Conservation (phyloP, 2,329 filamentous ascomycete species). For the Escovopsis sp. region DNA sequence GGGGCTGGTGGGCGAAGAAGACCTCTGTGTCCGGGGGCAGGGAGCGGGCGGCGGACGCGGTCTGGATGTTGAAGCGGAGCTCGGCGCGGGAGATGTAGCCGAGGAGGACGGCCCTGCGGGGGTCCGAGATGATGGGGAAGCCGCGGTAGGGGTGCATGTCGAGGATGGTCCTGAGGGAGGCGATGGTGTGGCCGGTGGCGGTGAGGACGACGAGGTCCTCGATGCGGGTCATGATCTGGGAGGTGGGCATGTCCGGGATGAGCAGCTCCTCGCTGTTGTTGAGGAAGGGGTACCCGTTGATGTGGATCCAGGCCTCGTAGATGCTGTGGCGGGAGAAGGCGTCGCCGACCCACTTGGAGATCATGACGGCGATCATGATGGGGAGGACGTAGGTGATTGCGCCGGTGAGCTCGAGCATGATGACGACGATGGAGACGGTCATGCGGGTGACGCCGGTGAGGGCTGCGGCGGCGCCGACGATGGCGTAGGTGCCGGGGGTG, state of each 20-base stretch:
- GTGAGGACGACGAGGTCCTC: slow-evolving; percentile 84
- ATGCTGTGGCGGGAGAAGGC: slow-evolving; percentile 86
- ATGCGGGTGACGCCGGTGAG: slow-evolving; percentile 87
- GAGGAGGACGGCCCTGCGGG: slow-evolving; percentile 62
- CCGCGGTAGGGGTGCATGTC: slow-evolving; percentile 67
- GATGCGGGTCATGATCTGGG: slow-evolving; percentile 80
- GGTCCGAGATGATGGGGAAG: slow-evolving; percentile 77
- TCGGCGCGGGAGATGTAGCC: slow-evolving; percentile 93
- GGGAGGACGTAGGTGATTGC: slow-evolving; percentile 92
- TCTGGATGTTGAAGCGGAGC: slow-evolving; percentile 60
- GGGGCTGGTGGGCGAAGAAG: slow-evolving; percentile 71
- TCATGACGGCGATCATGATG: slow-evolving; percentile 98
- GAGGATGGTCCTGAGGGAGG: slow-evolving; percentile 56
- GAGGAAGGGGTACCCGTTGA: slow-evolving; percentile 90
- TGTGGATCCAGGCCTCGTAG: slow-evolving; percentile 95
- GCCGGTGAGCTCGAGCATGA: slow-evolving; percentile 97
- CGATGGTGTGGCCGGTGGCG: slow-evolving; percentile 76
- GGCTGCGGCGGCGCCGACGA: slow-evolving; percentile 89
- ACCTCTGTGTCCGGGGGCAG: slow-evolving; percentile 60
- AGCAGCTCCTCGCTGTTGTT: slow-evolving; percentile 74
- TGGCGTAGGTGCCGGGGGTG: slow-evolving; percentile 89
- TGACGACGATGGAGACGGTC: slow-evolving; percentile 96
- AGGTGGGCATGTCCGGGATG: slow-evolving; percentile 73
- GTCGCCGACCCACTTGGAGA: slow-evolving; percentile 96
- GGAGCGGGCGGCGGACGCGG: slow-evolving; percentile 37